phyloP scores from a whole-genome alignment of 495 filamentous ascomycete genomes.

The Neurospora sp. region DNA sequence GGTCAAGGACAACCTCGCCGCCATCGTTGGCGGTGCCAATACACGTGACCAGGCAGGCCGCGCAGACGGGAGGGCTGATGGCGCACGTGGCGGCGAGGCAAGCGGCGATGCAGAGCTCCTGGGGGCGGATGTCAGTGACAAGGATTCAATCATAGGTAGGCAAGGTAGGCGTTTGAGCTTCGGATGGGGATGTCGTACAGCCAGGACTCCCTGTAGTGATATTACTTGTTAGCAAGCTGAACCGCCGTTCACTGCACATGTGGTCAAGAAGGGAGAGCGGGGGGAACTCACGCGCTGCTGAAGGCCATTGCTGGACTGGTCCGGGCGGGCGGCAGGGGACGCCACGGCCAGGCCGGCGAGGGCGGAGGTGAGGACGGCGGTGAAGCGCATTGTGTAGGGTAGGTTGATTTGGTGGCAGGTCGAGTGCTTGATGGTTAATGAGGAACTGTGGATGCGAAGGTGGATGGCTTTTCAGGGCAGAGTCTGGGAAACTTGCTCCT shows the following conservation, averaged over 20 bases:
- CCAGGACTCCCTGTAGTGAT: background rate
- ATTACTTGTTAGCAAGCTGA: background rate
- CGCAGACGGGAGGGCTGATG: background rate
- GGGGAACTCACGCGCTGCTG: background rate
- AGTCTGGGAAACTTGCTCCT: background rate
- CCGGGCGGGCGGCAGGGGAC: background rate
- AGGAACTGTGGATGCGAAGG: background rate
- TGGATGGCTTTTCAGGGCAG: background rate
- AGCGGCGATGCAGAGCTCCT: background rate
- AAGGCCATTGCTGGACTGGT: background rate
- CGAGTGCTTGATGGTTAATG: background rate
- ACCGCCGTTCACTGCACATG: background rate
- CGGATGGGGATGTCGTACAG: background rate
- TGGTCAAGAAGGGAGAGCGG: background rate
- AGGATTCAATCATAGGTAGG: background rate
- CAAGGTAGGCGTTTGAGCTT: background rate
- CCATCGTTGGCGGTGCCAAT: background rate
- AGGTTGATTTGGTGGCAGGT: background rate
- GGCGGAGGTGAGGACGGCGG: background rate
- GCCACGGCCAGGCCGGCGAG: background rate
- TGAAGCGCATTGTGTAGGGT: background rate
- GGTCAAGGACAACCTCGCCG: background rate
- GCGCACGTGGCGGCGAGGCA: background rate
- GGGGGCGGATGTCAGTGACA: background rate
- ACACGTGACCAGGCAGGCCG: background rate